These are phyloP conservation scores for Chondrus crispus DNA, from an alignment of 23 red algal genomes.

Conservation along the genomic window DNA sequence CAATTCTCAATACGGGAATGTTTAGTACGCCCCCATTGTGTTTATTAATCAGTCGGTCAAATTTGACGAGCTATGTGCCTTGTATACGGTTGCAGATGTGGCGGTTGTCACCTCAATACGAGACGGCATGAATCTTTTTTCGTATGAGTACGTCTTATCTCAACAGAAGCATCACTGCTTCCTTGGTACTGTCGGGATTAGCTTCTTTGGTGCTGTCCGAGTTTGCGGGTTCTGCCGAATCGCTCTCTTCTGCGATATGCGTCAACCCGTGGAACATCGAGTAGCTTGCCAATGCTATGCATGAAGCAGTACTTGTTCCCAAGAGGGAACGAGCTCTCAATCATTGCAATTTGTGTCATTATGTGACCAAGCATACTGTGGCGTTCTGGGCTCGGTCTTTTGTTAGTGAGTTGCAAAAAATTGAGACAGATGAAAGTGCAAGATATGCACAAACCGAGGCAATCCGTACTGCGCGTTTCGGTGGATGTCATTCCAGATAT, in stretches of 20 bases:
- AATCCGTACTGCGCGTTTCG: constrained; percentile 55
- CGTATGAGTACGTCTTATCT: constrained; percentile 98
- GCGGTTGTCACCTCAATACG: constrained; percentile 85
- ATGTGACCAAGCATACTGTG: constrained; percentile 90
- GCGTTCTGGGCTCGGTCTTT: constrained; percentile 94
- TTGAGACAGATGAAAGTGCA: constrained; percentile 45
- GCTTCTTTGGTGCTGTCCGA: constrained; percentile 87
- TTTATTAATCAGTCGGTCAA: constrained; percentile 96
- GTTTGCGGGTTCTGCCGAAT: constrained; percentile 93
- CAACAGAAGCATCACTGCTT: constrained; percentile 82
- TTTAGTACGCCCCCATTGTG: constrained; percentile 82
- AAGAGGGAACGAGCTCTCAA: constrained; percentile 84
- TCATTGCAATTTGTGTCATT: constrained; percentile 95
- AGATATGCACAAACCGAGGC: constrained; percentile 32
- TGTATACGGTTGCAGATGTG: constrained; percentile 92
- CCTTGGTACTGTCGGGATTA: no score
- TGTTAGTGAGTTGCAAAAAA: constrained; percentile 79
- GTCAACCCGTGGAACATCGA: constrained; percentile 98
- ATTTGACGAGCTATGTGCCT: constrained; percentile 83
- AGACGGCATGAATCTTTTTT: constrained; percentile 97
- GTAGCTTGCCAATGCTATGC: constrained; percentile 82
- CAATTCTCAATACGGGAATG: constrained; percentile 80
- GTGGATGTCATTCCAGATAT: constrained; percentile 66
- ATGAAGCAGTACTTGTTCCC: constrained; percentile 83
- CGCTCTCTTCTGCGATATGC: constrained; percentile 86